Conservation (phyloP, 345 rosid genomes). For the Arabidopsis arenosa region DNA sequence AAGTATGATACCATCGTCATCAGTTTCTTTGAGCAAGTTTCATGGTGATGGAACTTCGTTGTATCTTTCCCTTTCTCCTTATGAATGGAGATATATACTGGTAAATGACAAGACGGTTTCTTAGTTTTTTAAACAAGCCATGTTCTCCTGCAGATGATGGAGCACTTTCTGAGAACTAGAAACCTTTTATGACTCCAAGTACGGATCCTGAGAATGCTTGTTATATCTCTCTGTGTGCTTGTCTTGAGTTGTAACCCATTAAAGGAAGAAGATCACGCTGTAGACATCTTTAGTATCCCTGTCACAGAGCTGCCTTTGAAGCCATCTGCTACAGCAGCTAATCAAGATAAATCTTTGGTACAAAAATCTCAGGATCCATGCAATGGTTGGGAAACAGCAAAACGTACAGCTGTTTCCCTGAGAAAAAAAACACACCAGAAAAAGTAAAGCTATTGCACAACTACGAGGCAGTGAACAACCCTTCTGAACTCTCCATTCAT, state of each 20-base stretch:
- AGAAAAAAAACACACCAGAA: slow-evolving; percentile 15
- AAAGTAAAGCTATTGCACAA: too few relatives aligned
- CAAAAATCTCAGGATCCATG: slow-evolving; percentile 45
- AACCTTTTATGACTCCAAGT: background rate
- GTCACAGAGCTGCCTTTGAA: slow-evolving; percentile 41
- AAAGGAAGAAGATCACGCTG: slow-evolving; percentile 16
- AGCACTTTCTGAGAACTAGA: background rate
- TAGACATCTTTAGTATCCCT: slow-evolving; percentile 34
- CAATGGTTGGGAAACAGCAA: slow-evolving; percentile 46
- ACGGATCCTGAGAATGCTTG: background rate
- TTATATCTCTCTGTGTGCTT: background rate
- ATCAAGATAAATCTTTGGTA: slow-evolving; percentile 34
- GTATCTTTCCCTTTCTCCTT: slow-evolving; percentile 7
- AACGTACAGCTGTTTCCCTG: slow-evolving; percentile 54
- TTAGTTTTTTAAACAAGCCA: background rate
- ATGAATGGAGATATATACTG: background rate
- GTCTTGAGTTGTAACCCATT: background rate
- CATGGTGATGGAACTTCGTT: slow-evolving; percentile 16
- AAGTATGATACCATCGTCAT: background rate
- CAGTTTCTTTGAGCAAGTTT: background rate
- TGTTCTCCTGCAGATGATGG: background rate
- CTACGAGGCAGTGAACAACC: slow-evolving; percentile 35
- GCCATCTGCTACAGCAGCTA: slow-evolving; percentile 43
- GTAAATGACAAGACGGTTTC: slow-evolving; percentile 4
- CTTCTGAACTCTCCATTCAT: slow-evolving; percentile 7